Evolutionary conservation across 2,329 filamentous ascomycete species (phyloP), one percentile per base, ranked within the genome.

Genomic region (Orbilia ellipsospora): DNA sequence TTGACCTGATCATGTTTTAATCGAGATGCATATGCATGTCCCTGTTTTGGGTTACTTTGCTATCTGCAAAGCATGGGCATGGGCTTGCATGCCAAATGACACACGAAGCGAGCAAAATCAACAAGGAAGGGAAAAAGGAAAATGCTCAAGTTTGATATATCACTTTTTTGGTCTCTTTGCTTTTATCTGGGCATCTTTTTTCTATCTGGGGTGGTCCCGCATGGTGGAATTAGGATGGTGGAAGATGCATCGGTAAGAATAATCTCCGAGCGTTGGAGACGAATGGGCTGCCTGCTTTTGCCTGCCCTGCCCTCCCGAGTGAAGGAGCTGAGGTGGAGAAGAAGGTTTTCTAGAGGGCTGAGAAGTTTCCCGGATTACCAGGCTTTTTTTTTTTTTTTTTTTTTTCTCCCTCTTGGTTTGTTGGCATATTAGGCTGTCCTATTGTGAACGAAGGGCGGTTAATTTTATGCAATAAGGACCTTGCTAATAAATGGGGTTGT

Each of bases 201-300:
- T 40, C 55, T 48, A 4, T 23, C 48, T 52, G n/a, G 51, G 70
- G 48, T 52, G 59, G 55, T 55, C 54, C 56, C 66, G 62, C 66
- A 69, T 69, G 66, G 66, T 50, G 57, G 13, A 44, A 50, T 20
- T 2, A 36, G 31, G 55, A 55, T 44, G 65, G 65, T 70, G 50
- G 57, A 42, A 62, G 50, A 66, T 62, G 56, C 52, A 60, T 68
- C 70, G 70, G 70, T 52, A 74, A 52, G 52, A 67, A 68, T 74
- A 74, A 74, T 74, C 70, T 74, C 70, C 70, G 70, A 73, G 57
- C 31, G 70, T 68, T 74, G 70, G 70, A 74, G 70, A 74, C 70
- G 70, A 74, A 62, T 55, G 50, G 60, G 63, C 52, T 57, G 57
- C 51, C 31, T 28, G 26, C 56, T 23, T 23, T 23, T 23, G 23